Evolutionary conservation across 129 eudicot species (phyloP), one percentile per base, ranked within the genome.

Genomic region (Helianthus annuus): DNA sequence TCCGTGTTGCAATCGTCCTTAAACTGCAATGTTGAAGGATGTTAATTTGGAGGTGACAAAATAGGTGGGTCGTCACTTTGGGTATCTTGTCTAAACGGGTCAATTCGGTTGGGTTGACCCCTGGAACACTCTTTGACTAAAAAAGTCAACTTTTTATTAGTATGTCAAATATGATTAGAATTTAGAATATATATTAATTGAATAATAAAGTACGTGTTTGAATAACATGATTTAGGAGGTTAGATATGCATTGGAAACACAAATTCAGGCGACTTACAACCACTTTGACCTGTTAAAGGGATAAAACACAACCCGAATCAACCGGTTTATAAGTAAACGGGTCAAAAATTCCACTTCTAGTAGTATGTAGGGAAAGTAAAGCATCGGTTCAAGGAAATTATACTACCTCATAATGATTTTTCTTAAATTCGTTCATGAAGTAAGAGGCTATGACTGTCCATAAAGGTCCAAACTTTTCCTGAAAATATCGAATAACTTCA

Each of bases 1-100:
- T 95, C 99, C 0, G 97, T 95, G 81, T 91, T 85, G 82, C 96
- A 86, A 32, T 95, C 99, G 29, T 91, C 99, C 87, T 85, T 90
- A 77, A 95, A 95, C 99, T 95, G 77, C 52, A 64, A 63, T 62
- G 49, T 14, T 55, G 8, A 64, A 64, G 60, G 24, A 13, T 65
- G 16, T 45, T 45, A n/a, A 59, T 34, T 10, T 68, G 22, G n/a
- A 7, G 56, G 29, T 48, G 48, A 39, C 7, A 39, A 38, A 53
- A 34, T 53, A 19, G 44, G 38, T 19, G 24, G 38, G 16, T 34
- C 3, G 22, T 63, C 27, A 34, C 17, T 7, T 69, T 52, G 17
- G 48, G 51, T 52, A 56, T n/a, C 36, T 48, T 48, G 48, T 32
- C 34, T 10, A 16, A 49, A 49, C 36, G 1, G 44, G 36, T 17